A percentile compares a stretch with the other conserved stretches of the same genome.
Conservation (phyloP, 495 filamentous ascomycete genomes). For the Penicillium waksmanii region DNA sequence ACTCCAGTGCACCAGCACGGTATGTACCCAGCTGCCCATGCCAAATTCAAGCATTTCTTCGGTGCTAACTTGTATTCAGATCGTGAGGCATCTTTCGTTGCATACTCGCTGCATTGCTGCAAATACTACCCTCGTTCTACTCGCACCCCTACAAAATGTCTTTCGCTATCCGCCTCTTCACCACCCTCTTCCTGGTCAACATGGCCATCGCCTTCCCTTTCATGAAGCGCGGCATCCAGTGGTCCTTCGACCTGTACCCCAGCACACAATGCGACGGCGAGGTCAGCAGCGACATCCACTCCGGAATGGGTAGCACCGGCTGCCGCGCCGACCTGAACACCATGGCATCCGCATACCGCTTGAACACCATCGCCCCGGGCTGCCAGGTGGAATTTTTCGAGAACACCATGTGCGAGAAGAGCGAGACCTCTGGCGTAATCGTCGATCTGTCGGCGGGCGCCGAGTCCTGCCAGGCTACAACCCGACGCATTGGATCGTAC, state of each 20-base stretch:
- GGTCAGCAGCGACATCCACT: conserved; percentile 15
- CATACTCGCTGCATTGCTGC: neutral
- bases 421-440: conserved; percentile 20
- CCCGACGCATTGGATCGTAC: conserved; percentile 28
- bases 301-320: conserved; percentile 31
- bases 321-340: conserved; percentile 30
- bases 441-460: conserved; percentile 16
- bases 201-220: conserved; percentile 26
- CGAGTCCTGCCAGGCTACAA: conserved; percentile 18
- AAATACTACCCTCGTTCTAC: neutral
- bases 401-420: conserved; percentile 35
- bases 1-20: conserved; percentile 1
- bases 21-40: neutral
- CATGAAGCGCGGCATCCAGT: conserved; percentile 22
- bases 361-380: conserved; percentile 23
- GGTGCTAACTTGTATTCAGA: neutral
- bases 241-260: conserved; percentile 33
- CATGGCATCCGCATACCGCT: conserved; percentile 28
- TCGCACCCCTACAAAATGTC: neutral
- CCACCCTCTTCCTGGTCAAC: conserved; percentile 5
- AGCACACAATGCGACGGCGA: conserved; percentile 21
- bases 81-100: neutral
- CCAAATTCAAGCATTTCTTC: neutral
- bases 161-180: conserved; percentile 11
- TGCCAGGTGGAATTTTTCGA: conserved; percentile 34